phyloP scores from a whole-genome alignment of 148 eudicot species.

The Talinum fruticosum region DNA sequence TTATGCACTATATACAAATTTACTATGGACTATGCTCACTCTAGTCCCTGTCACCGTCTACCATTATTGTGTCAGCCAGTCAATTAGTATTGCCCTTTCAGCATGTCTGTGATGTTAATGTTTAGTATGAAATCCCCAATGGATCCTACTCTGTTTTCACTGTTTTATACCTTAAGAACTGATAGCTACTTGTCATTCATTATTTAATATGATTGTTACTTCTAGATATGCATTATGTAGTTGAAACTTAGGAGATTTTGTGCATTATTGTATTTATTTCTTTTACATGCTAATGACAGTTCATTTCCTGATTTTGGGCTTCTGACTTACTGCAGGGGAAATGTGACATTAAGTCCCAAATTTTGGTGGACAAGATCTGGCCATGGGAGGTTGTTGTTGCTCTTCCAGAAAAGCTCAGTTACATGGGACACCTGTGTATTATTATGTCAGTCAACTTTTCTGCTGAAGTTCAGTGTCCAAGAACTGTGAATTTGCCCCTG shows the following conservation, averaged over 20 bases:
- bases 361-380: conserved; percentile 22
- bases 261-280: background rate
- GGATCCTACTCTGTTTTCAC: background rate
- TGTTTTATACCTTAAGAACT: background rate
- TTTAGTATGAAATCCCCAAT: background rate
- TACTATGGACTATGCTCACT: background rate
- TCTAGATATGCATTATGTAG: background rate
- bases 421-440: conserved; percentile 76
- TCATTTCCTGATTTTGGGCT: conserved; percentile 2
- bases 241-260: background rate
- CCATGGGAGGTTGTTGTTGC: conserved; percentile 87
- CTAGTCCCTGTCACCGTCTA: background rate
- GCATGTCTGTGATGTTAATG: background rate
- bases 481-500: background rate
- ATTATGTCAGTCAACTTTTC: conserved; percentile 60
- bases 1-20: background rate
- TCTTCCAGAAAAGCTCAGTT: conserved; percentile 66
- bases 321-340: conserved; percentile 10
- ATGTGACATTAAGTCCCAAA: conserved; percentile 31
- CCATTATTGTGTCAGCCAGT: background rate
- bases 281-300: conserved; percentile 1
- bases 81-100: background rate
- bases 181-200: background rate
- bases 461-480: background rate
- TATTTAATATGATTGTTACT: background rate